Base-by-base conservation (phyloP, 164 flowering plant genomes). In the Buxus sempervirens region DNA sequence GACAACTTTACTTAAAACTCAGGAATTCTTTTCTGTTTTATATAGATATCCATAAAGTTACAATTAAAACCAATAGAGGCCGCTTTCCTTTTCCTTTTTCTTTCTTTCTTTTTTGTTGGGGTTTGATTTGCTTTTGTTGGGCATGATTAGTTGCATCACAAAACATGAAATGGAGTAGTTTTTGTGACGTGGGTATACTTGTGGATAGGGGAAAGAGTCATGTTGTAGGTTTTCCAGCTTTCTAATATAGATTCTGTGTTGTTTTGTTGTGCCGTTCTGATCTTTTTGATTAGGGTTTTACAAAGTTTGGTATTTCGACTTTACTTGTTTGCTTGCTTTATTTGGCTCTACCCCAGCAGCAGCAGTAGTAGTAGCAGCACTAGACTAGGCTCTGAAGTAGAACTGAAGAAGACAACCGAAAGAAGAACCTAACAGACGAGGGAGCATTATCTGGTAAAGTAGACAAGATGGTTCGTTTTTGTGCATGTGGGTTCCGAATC, bases 401-500 rank as follows among this genome's bases (percentile, higher is more conserved):
- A 41, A 54, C 20, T 5, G 53, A 14, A 45, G 54, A 49, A 57
- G 27, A 23, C 18, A 15, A 59, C 15, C 26, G 63, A 3, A 61
- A 49, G 26, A 58, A 38, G 58, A 66, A 68, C 49, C 58, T 32
- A 63, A 41, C 19, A 21, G 63, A 15, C 38, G 42, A 51, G 59
- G n/a, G 25, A 58, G 36, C 60, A 49, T 12, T 48, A 13, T 63
- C 36, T 28, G 27, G 25, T 3, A 60, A 28, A 9, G 22, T 15
- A 20, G 67, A 63, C 69, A 60, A 58, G 67, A 69, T 66, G 32
- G 73, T 75, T 71, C 53, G 51, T 65, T 51, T 62, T 54, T 70
- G 60, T 64, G 78, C 75, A 71, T 75, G 69, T 63, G 72, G 62
- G 57, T 60, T 68, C 21, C 60, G 18, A 54, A 55, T 54, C 58